A percentile compares a stretch with the other conserved stretches of the same genome.
These are phyloP conservation scores for Starmerella khaoyaiensis DNA, from an alignment of 805 yeast genomes.

Conservation along the genomic window DNA sequence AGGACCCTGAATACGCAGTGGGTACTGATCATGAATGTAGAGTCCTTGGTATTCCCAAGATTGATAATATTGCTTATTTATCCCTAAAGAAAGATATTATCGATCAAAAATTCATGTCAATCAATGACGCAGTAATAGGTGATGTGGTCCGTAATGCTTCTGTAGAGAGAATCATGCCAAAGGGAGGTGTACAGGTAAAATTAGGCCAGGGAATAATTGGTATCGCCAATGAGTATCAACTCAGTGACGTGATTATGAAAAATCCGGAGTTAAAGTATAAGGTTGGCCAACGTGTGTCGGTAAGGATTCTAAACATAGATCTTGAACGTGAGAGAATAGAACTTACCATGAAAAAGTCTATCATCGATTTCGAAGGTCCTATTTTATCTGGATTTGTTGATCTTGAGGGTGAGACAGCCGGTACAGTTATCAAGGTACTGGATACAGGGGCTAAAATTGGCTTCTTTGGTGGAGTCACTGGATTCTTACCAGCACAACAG, in stretches of 20 bases:
- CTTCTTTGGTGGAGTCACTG: slow-evolving; percentile 67
- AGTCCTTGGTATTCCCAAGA: slow-evolving; percentile 51
- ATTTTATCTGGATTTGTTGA: slow-evolving; percentile 36
- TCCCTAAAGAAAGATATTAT: slow-evolving; percentile 57
- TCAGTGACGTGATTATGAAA: slow-evolving; percentile 70
- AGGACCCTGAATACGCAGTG: slow-evolving; percentile 14
- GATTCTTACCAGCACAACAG: slow-evolving; percentile 74
- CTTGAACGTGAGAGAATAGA: slow-evolving; percentile 36
- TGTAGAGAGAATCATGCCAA: slow-evolving; percentile 43
- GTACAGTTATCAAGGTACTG: slow-evolving; percentile 57
- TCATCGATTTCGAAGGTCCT: slow-evolving; percentile 42
- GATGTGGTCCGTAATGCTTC: slow-evolving; percentile 43
- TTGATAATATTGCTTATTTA: slow-evolving; percentile 55
- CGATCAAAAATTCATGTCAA: slow-evolving; percentile 49
- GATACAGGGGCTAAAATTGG: slow-evolving; percentile 72
- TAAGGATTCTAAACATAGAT: slow-evolving; percentile 28
- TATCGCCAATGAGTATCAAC: slow-evolving; percentile 56
- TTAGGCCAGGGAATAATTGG: slow-evolving; percentile 54
- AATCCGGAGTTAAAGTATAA: slow-evolving; percentile 90
- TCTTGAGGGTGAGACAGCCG: slow-evolving; percentile 47
- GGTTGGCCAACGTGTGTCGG: slow-evolving; percentile 68
- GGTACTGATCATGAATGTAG: slow-evolving; percentile 68
- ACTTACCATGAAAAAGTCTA: slow-evolving; percentile 70
- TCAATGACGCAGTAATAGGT: slow-evolving; percentile 68
- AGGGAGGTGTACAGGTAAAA: slow-evolving; percentile 55